Percentiles rank a stretch among this genome's conserved stretches.
These are phyloP conservation scores for Atkinsonella texensis DNA, from an alignment of 2,329 filamentous ascomycete species.

Conservation along the genomic window DNA sequence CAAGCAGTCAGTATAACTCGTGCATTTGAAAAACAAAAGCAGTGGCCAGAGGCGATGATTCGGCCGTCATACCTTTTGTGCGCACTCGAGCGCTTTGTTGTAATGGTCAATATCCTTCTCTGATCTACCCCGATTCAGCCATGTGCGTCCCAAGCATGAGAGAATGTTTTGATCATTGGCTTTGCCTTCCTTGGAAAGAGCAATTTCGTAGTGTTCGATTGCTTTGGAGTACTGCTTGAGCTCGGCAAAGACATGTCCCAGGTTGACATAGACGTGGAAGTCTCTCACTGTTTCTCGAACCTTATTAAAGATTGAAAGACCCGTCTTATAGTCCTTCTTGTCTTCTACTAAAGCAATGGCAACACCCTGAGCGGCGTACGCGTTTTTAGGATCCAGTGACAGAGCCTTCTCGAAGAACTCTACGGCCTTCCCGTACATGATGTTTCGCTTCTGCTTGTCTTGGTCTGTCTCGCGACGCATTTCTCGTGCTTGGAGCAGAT, in stretches of 20 bases:
- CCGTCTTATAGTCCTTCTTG: slow-evolving; percentile 74
- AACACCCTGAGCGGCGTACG: slow-evolving; percentile 90
- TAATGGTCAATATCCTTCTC: slow-evolving; percentile 48
- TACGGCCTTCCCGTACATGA: slow-evolving; percentile 79
- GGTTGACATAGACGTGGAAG: slow-evolving; percentile 77
- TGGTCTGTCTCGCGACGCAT: slow-evolving; percentile 85
- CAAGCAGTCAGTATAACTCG: background rate
- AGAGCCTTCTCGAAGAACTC: slow-evolving; percentile 98
- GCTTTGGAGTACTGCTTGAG: slow-evolving; percentile 81
- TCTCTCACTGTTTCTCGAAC: slow-evolving; percentile 85
- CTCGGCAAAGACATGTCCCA: slow-evolving; percentile 88
- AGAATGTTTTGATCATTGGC: slow-evolving; percentile 64
- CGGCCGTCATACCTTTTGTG: slow-evolving; percentile 41
- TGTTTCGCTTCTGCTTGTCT: slow-evolving; percentile 82
- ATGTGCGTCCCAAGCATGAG: slow-evolving; percentile 77
- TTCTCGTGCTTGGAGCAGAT: slow-evolving; percentile 76
- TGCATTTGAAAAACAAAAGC: background rate
- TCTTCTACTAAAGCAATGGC: slow-evolving; percentile 92
- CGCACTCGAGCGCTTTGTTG: slow-evolving; percentile 45
- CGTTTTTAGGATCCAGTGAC: slow-evolving; percentile 88
- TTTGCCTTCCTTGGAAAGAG: slow-evolving; percentile 66
- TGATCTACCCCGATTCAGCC: slow-evolving; percentile 65
- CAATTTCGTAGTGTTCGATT: slow-evolving; percentile 88
- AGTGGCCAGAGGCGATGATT: too few relatives aligned
- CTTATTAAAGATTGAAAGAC: slow-evolving; percentile 79